Conservation (phyloP, 768 basidiomycete species). For the Serendipita sp. region DNA sequence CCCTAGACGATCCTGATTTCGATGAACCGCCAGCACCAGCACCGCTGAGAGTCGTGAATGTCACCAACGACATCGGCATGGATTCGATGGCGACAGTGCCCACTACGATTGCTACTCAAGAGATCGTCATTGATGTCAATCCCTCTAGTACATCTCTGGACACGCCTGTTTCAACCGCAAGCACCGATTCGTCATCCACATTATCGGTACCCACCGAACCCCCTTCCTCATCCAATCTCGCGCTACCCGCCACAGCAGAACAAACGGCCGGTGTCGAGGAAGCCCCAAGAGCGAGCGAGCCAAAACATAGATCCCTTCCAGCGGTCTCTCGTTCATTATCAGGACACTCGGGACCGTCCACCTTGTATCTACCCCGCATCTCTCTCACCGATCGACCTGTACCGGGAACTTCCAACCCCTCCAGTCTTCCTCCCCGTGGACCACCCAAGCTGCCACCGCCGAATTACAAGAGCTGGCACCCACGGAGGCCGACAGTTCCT, state of each 20-base stretch:
- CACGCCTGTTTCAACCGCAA: background rate
- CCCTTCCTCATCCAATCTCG: background rate
- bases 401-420: background rate
- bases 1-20: background rate
- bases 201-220: background rate
- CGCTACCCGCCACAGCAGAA: background rate
- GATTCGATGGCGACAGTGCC: constrained; percentile 3
- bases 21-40: background rate
- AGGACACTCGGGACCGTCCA: background rate
- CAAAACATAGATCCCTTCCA: constrained; percentile 4
- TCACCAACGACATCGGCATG: background rate
- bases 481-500: background rate
- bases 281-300: background rate
- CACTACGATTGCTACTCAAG: too few relatives aligned
- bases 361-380: background rate
- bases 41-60: background rate
- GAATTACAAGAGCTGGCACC: background rate
- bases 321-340: background rate
- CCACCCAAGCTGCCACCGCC: background rate
- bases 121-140: background rate
- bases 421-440: background rate
- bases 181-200: background rate
- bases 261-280: background rate
- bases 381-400: background rate
- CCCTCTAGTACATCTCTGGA: background rate